A percentile compares a stretch with the other conserved stretches of the same genome.
These are phyloP conservation scores for Naganishia kalamii DNA, from an alignment of 768 basidiomycete genomes.

Conservation along the genomic window DNA sequence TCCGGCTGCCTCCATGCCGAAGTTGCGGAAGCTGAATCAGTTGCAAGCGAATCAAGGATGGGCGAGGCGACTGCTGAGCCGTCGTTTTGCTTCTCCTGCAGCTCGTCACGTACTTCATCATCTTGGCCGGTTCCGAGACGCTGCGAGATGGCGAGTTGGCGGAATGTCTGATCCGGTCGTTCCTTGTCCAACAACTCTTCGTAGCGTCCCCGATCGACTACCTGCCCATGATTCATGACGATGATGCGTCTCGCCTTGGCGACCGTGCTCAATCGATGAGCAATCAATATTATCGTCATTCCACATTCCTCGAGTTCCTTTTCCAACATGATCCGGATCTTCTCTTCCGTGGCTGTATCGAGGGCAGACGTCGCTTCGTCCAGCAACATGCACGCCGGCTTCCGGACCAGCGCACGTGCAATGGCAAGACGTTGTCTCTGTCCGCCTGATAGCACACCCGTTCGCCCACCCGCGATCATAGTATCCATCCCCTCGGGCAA, in stretches of 20 bases:
- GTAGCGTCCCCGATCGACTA: slow-evolving; percentile 35
- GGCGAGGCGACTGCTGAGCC: no score
- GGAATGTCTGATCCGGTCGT: slow-evolving; percentile 31
- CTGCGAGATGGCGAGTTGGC: slow-evolving; percentile 26
- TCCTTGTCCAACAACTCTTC: slow-evolving; percentile 30
- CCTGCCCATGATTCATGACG: slow-evolving; percentile 32
- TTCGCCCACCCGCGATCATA: slow-evolving; percentile 33
- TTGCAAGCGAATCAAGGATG: no score
- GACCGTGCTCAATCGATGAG: slow-evolving; percentile 34
- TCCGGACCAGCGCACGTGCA: neutral
- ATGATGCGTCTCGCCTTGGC: slow-evolving; percentile 30
- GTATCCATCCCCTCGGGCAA: slow-evolving; percentile 41
- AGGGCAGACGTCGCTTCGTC: slow-evolving; percentile 39
- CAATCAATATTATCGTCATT: slow-evolving; percentile 32
- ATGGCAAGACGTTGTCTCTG: slow-evolving; percentile 11
- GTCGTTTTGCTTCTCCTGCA: neutral
- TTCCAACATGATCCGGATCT: slow-evolving; percentile 25
- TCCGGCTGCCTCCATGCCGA: no score
- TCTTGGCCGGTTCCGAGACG: neutral
- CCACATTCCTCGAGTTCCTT: slow-evolving; percentile 11
- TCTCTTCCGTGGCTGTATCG: slow-evolving; percentile 28
- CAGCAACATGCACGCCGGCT: slow-evolving; percentile 22
- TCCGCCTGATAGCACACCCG: slow-evolving; percentile 39
- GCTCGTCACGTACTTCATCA: neutral
- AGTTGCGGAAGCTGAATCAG: no score